Evolutionary conservation across 495 filamentous ascomycete genomes (phyloP), one percentile per base, ranked within the genome.

Genomic region (Penicillium paradoxum): DNA sequence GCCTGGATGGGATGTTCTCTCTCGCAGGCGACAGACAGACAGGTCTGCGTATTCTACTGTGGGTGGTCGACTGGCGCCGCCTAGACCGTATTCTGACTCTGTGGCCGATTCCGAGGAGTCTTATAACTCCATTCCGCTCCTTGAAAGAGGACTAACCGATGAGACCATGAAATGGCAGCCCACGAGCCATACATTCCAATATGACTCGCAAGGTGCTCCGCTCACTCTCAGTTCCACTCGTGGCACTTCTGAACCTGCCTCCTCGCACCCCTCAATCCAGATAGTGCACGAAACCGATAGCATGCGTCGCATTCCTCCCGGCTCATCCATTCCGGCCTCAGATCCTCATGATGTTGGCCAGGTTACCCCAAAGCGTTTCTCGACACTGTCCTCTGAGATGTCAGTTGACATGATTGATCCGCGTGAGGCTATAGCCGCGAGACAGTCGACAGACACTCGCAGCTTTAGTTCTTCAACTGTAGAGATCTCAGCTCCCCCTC

Each of bases 381-480:
- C 87, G 49, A 89, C 87, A 53, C 68, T 91, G 13, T 92, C 89
- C 13, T 91, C 89, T 10, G 88, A 95, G 51, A 55, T 91, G 25
- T 93, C 92, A 1, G 73, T 83, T 7, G 88, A 92, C 41, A 65
- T 81, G 18, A 74, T 83, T 22, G 79, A 79, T 33, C 43, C 56
- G 11, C 59, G 70, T 27, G 78, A 83, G 25, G 76, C 73, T 25
- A 64, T 69, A 5, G 71, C 68, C 9, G 66, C 69, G 34, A 60
- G 67, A 7, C 30, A 59, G 19, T 75, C 71, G 9, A 53, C 56
- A 6, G 66, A 68, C 49, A 64, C 57, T n/a, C 62, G 51, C 3
- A 72, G 67, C 24, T 43, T 70, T 64, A 69, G 54, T 57, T 74
- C 54, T 66, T 80, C 64, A 51, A 76, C 63, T 57, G 73, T 83